Evolutionary conservation across 2,329 filamentous ascomycete genomes (phyloP).

Genomic region (Rhynchosporium graminicola): DNA sequence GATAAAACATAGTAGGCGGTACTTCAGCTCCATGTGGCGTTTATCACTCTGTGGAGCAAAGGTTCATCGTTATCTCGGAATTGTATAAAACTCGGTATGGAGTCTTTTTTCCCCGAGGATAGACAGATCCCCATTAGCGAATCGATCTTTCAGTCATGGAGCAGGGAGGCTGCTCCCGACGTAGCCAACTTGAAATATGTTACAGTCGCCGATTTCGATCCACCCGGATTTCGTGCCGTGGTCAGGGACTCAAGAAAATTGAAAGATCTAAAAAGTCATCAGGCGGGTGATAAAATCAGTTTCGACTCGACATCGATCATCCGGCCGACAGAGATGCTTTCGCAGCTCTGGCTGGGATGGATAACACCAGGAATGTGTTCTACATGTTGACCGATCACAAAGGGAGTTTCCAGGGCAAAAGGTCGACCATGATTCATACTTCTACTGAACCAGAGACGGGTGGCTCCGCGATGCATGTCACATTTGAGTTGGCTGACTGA

Average conservation of each 20-base stretch:
- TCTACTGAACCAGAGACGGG: background rate
- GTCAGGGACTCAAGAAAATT: background rate
- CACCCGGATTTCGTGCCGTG: background rate
- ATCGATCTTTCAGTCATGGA: background rate
- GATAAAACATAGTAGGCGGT: background rate
- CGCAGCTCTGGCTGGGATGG: background rate
- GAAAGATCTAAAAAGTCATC: background rate
- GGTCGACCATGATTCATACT: background rate
- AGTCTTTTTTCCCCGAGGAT: background rate
- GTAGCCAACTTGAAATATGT: background rate
- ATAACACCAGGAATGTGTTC: conserved; percentile 2
- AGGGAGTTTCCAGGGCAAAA: background rate
- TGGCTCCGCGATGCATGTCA: background rate
- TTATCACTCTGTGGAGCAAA: background rate
- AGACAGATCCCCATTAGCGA: background rate
- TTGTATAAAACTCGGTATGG: background rate
- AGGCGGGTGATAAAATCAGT: background rate
- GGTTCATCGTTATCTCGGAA: background rate
- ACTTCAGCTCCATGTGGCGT: background rate
- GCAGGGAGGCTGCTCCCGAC: background rate
- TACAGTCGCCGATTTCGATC: background rate
- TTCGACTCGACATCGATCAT: background rate
- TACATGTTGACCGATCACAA: background rate
- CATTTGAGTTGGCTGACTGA: background rate
- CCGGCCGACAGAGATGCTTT: conserved; percentile 2